Evolutionary conservation across 179 eudicot genomes (phyloP), one percentile per base, ranked within the genome.

Genomic region (Actinidia arguta): DNA sequence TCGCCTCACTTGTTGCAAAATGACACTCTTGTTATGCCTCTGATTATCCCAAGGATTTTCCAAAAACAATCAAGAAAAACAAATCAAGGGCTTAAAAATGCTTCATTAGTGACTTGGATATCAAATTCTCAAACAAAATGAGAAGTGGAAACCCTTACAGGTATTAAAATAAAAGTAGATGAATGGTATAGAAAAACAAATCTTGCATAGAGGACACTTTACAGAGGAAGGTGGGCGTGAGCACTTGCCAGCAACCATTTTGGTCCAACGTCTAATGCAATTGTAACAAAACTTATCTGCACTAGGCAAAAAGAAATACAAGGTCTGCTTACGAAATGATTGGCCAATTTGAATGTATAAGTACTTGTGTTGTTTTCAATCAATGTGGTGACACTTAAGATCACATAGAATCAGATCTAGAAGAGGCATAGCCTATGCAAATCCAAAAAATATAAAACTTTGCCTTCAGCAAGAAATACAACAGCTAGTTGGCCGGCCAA

Each of bases 201-300:
- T 94, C 98, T 92, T 94, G 91, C 98, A 94, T 42, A 94, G 84
- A 85, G 98, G 97, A 82, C 97, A 94, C 76, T 86, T 91, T 47
- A 94, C 75, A 36, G 92, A 92, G 27, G 89, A 82, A 80, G 90
- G 82, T 42, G 68, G 83, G 46, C 66, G 78, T 61, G 90, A 87
- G 66, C 85, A 83, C 73, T 82, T 92, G 81, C 90, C 79, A 61
- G 90, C 82, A 83, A 89, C 93, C 82, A 92, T 90, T 81, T 92
- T 82, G 20, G 87, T 85, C 98, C 98, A 94, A 55, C 88, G 94
- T 71, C 89, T 20, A 59, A 94, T 92, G 86, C 97, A 94, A 69
- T 86, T 78, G 81, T 89, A 92, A 81, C 98, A 93, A 87, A 81
- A 94, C 76, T 85, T 92, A 83, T 94, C 98, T 94, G 92, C 86